These are phyloP conservation scores for Monilinia laxa DNA, from an alignment of 2,329 filamentous ascomycete species.

Conservation along the genomic window DNA sequence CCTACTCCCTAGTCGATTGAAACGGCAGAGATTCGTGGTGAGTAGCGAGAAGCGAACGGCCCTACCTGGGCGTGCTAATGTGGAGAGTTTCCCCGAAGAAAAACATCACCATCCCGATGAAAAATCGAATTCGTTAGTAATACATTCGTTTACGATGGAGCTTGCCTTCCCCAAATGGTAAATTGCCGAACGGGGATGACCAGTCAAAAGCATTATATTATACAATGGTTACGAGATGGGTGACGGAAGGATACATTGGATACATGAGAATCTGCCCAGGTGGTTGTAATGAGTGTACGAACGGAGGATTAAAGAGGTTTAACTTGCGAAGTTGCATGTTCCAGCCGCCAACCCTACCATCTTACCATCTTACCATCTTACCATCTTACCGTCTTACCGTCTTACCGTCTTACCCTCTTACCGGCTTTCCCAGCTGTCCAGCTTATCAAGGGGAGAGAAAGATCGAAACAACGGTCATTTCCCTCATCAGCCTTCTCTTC, in stretches of 20 bases:
- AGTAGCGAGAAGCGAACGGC: too few species aligned
- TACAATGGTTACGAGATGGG: slow-evolving; percentile 7
- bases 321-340: too few species aligned
- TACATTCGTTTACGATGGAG: not conserved
- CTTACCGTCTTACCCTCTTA: too few species aligned
- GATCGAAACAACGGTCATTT: not conserved
- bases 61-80: not conserved
- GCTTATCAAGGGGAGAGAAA: too few species aligned
- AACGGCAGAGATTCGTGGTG: not conserved
- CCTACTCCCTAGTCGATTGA: not conserved
- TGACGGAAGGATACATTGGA: not conserved
- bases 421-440: too few species aligned
- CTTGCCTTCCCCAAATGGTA: not conserved
- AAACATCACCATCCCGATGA: not conserved
- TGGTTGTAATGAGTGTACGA: too few species aligned
- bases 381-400: too few species aligned
- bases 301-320: too few species aligned
- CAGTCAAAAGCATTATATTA: too few species aligned
- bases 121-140: slow-evolving; percentile 10
- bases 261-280: too few species aligned
- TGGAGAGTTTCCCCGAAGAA: slow-evolving; percentile 8
- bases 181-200: not conserved
- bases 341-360: too few species aligned
- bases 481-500: not conserved
- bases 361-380: too few species aligned